phyloP scores from a whole-genome alignment of 306 rosid species.

The Gynostemma pentaphyllum region DNA sequence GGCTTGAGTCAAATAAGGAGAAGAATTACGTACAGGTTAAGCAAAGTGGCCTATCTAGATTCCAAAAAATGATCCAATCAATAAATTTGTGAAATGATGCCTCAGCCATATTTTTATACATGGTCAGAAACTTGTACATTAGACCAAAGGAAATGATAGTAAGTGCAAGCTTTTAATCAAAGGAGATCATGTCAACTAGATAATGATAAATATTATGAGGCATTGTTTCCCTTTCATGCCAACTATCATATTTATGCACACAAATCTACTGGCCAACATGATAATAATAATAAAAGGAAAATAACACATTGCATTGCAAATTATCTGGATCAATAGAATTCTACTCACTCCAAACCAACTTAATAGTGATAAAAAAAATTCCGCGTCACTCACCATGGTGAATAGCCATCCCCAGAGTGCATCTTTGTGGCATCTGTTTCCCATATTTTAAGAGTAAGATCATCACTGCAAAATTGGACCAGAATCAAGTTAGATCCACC shows the following conservation, averaged over 20 bases:
- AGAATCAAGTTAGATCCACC: not conserved
- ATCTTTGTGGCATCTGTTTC: slow-evolving; percentile 39
- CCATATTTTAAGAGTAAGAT: slow-evolving; percentile 85
- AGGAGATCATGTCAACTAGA: not conserved
- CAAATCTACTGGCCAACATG: not conserved
- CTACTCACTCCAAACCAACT: not conserved
- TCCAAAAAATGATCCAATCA: no score
- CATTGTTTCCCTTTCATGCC: not conserved
- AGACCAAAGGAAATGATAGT: no score
- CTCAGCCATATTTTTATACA: no score
- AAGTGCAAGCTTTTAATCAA: not conserved
- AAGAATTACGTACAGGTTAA: no score
- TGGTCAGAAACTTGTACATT: no score
- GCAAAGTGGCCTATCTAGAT: no score
- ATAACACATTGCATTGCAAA: not conserved
- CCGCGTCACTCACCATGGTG: slow-evolving; percentile 59
- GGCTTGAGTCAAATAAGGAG: no score
- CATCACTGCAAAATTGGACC: slow-evolving; percentile 53
- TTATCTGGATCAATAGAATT: not conserved
- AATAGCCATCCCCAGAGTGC: slow-evolving; percentile 47
- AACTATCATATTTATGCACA: not conserved
- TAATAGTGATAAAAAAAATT: not conserved
- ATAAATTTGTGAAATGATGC: no score
- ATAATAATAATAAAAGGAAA: not conserved
- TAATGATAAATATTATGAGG: not conserved